These are phyloP conservation scores for Pulveroboletus frians DNA, from an alignment of 768 basidiomycete genomes.

Conservation along the genomic window DNA sequence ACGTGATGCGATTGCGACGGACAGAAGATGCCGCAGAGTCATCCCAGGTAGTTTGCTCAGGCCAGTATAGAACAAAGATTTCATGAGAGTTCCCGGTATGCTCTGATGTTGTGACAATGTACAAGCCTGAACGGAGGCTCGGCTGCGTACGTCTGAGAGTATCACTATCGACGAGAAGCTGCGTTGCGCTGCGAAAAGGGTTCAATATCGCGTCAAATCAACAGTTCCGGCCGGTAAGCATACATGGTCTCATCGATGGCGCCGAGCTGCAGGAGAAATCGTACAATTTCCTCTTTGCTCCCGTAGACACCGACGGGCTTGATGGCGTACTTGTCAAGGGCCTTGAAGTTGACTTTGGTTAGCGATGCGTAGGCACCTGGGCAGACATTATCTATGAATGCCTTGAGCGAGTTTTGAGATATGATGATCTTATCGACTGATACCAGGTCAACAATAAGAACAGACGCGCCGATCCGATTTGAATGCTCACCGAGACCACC, in stretches of 20 bases:
- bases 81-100: conserved; percentile 6
- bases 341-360: conserved; percentile 54
- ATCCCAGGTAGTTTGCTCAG: conserved; percentile 54
- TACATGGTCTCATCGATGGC: conserved; percentile 39
- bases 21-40: conserved; percentile 45
- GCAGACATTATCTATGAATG: conserved; percentile 42
- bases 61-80: conserved; percentile 58
- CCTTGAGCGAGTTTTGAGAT: conserved; percentile 44
- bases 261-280: conserved; percentile 36
- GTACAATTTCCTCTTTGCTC: conserved; percentile 44
- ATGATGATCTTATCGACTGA: conserved; percentile 63
- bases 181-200: too few relatives aligned
- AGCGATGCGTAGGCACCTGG: conserved; percentile 51
- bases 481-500: conserved; percentile 45
- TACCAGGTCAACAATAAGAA: neutral
- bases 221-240: conserved; percentile 12
- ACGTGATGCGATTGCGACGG: conserved; percentile 49
- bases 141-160: conserved; percentile 13
- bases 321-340: conserved; percentile 41
- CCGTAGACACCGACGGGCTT: conserved; percentile 56
- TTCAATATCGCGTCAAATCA: too few relatives aligned
- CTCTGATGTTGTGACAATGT: conserved; percentile 29
- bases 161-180: neutral
- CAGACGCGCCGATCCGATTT: neutral
- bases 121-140: conserved; percentile 47